Conservation (phyloP, 2,329 filamentous ascomycete genomes). For the Trichoderma breve region DNA sequence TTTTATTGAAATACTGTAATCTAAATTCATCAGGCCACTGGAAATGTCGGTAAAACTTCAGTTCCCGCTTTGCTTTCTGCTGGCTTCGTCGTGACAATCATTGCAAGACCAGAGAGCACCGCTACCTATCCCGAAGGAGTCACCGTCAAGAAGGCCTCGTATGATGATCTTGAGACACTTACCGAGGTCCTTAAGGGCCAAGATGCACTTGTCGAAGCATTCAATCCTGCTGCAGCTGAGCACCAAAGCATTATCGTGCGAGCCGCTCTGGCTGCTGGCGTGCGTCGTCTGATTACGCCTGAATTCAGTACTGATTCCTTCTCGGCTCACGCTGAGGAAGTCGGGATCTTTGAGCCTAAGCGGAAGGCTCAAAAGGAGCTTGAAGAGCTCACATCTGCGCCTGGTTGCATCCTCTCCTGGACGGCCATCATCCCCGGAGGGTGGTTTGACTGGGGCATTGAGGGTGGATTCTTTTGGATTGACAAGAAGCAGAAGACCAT, state of each 20-base stretch:
- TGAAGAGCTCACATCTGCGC: conserved; percentile 7
- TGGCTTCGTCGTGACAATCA: conserved; percentile 6
- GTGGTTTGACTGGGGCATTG: conserved; percentile 27
- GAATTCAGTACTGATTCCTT: conserved; percentile 28
- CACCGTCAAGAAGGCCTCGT: background rate
- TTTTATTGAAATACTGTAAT: background rate
- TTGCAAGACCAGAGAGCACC: conserved; percentile 8
- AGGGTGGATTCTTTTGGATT: conserved; percentile 25
- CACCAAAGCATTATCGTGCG: conserved; percentile 24
- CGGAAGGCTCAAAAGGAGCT: conserved; percentile 24
- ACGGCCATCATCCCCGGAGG: conserved; percentile 25
- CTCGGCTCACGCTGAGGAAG: conserved; percentile 19
- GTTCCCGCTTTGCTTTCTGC: conserved; percentile 7
- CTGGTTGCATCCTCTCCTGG: conserved; percentile 20
- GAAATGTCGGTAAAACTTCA: conserved; percentile 2
- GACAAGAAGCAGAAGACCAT: conserved; percentile 18
- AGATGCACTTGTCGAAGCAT: conserved; percentile 26
- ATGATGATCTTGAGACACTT: background rate
- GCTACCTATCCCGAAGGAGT: background rate
- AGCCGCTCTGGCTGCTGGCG: conserved; percentile 23
- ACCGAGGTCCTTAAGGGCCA: conserved; percentile 9
- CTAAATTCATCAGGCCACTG: background rate
- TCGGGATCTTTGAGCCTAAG: conserved; percentile 23
- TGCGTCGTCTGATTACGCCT: conserved; percentile 24
- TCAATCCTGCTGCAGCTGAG: conserved; percentile 25